A percentile compares a stretch with the other conserved stretches of the same genome.
phyloP scores from a whole-genome alignment of 306 rosid genomes.

The Geum urbanum region DNA sequence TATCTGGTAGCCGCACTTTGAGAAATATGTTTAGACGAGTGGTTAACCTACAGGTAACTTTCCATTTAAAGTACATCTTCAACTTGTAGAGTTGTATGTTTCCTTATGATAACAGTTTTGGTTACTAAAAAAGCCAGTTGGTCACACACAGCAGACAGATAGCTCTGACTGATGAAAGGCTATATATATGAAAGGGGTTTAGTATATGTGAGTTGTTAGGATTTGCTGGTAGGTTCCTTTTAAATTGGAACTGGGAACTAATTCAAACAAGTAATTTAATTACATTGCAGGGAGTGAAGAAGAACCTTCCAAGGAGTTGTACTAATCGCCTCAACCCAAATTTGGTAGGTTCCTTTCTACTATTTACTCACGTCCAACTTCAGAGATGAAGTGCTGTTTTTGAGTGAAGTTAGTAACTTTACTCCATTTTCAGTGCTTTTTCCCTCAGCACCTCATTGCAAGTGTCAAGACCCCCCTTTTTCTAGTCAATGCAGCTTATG shows the following conservation, averaged over 20 bases:
- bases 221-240: no score
- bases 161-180: background rate
- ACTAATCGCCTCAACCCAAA: slow-evolving; percentile 70
- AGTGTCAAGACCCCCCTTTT: slow-evolving; percentile 72
- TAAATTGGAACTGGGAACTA: background rate
- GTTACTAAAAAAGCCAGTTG: background rate
- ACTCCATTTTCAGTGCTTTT: slow-evolving; percentile 63
- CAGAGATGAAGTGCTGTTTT: background rate
- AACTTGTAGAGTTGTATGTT: background rate
- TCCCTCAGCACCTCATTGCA: slow-evolving; percentile 77
- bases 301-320: slow-evolving; percentile 67
- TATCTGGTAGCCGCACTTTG: slow-evolving; percentile 58
- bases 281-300: slow-evolving; percentile 50
- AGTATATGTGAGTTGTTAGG: no score
- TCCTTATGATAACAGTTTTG: no score
- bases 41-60: slow-evolving; percentile 66
- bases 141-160: background rate
- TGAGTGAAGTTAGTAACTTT: background rate
- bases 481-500: slow-evolving; percentile 89
- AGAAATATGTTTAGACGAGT: slow-evolving; percentile 63
- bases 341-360: slow-evolving; percentile 41
- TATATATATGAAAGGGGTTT: background rate
- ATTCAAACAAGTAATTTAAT: slow-evolving; percentile 3
- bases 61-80: background rate
- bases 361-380: background rate